Conservation (phyloP, 805 yeast species). For the Saturnispora silvae region DNA sequence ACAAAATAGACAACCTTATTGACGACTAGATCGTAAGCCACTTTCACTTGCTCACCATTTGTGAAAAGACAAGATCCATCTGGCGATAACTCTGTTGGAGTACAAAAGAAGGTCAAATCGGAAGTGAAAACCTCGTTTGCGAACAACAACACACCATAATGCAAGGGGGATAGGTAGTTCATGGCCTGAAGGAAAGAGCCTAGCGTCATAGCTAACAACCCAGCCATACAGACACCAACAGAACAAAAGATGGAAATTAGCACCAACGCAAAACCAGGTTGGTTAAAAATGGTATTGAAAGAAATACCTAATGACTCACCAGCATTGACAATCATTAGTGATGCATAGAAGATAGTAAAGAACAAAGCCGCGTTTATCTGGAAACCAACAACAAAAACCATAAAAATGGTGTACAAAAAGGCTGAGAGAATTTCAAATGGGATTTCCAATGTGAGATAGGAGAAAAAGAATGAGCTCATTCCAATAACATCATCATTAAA, state of each 20-base stretch:
- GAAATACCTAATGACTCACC: constrained; percentile 83
- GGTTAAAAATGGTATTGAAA: constrained; percentile 61
- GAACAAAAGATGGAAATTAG: constrained; percentile 56
- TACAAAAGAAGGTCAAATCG: constrained; percentile 42
- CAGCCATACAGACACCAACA: constrained; percentile 75
- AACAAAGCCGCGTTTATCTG: constrained; percentile 59
- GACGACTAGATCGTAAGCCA: constrained; percentile 35
- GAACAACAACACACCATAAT: constrained; percentile 53
- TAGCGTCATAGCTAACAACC: constrained; percentile 72
- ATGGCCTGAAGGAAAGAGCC: constrained; percentile 56
- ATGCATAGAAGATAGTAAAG: constrained; percentile 49
- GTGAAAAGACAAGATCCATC: constrained; percentile 36
- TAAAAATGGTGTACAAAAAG: constrained; percentile 46
- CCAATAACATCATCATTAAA: constrained; percentile 64
- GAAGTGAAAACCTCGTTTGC: constrained; percentile 49
- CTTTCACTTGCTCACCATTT: constrained; percentile 47
- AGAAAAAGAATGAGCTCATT: constrained; percentile 47
- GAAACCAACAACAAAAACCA: constrained; percentile 63
- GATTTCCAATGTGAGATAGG: constrained; percentile 52
- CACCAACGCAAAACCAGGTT: constrained; percentile 74
- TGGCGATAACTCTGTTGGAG: constrained; percentile 14
- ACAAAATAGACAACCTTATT: constrained; percentile 30
- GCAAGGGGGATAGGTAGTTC: constrained; percentile 70
- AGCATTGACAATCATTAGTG: constrained; percentile 48
- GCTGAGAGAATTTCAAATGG: constrained; percentile 58